phyloP scores from a whole-genome alignment of 768 basidiomycete species.

The Podaxis rugospora region DNA sequence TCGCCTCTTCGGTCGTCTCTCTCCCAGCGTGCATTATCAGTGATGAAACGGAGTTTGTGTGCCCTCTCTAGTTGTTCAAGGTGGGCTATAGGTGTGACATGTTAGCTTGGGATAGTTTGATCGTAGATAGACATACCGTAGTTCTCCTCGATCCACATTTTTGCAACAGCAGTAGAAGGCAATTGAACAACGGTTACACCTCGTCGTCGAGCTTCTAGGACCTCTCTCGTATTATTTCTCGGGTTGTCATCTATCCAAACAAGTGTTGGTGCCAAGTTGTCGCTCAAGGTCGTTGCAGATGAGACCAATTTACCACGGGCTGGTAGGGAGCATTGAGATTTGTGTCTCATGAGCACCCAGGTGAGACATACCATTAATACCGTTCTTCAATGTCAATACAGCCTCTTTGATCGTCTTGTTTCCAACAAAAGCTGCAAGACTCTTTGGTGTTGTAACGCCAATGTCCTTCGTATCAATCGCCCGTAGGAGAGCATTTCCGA shows the following conservation, averaged over 20 bases:
- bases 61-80: constrained; percentile 19
- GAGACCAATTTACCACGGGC: not conserved
- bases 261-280: constrained; percentile 15
- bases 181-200: constrained; percentile 22
- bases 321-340: not conserved
- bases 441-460: constrained; percentile 19
- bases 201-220: constrained; percentile 12
- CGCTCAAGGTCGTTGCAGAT: not conserved
- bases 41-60: constrained; percentile 23
- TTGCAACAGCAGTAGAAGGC: constrained; percentile 23
- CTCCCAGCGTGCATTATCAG: constrained; percentile 25
- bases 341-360: not conserved
- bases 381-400: not conserved
- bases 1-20: not conserved
- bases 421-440: constrained; percentile 16
- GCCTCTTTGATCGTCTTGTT: constrained; percentile 11
- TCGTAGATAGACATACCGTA: constrained; percentile 14
- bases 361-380: not conserved
- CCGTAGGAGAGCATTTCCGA: constrained; percentile 9
- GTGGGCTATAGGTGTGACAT: constrained; percentile 13
- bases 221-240: constrained; percentile 13
- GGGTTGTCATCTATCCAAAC: constrained; percentile 27
- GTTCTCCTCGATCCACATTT: constrained; percentile 24
- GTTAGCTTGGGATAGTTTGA: not conserved
- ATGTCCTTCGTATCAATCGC: constrained; percentile 18